Evolutionary conservation across 495 filamentous ascomycete genomes (phyloP).

Genomic region (Elaphomyces granulatus): DNA sequence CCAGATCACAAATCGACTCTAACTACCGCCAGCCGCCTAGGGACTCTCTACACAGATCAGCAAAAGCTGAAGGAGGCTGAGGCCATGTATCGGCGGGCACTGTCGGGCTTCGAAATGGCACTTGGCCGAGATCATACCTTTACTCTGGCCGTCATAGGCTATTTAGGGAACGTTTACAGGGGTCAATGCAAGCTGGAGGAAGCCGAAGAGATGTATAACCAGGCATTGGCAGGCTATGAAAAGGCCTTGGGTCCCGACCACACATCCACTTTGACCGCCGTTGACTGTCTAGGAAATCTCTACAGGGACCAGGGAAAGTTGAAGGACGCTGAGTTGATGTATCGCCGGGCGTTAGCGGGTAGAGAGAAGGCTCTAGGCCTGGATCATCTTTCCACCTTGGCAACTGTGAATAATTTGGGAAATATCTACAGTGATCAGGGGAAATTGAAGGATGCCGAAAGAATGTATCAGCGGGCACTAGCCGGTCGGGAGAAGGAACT

Average conservation of each 20-base stretch:
- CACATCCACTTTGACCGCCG: constrained; percentile 21
- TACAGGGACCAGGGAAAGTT: constrained; percentile 21
- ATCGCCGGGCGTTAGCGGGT: constrained; percentile 16
- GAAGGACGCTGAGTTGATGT: constrained; percentile 23
- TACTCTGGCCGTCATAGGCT: constrained; percentile 18
- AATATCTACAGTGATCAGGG: constrained; percentile 20
- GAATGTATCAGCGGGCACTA: constrained; percentile 20
- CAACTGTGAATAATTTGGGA: constrained; percentile 22
- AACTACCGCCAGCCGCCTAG: constrained; percentile 13
- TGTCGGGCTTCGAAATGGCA: constrained; percentile 15
- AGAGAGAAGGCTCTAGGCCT: constrained; percentile 19
- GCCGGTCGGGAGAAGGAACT: constrained; percentile 21
- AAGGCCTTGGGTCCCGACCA: constrained; percentile 24
- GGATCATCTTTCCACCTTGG: constrained; percentile 20
- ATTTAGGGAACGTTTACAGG: constrained; percentile 20
- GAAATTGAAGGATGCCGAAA: constrained; percentile 26
- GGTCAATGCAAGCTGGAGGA: constrained; percentile 24
- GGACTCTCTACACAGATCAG: constrained; percentile 12
- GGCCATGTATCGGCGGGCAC: constrained; percentile 21
- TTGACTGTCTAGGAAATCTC: constrained; percentile 21
- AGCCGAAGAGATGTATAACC: constrained; percentile 24
- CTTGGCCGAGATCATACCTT: constrained; percentile 20
- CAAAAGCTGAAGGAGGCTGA: constrained; percentile 20
- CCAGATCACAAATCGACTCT: constrained; percentile 20
- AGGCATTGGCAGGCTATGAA: constrained; percentile 18